Evolutionary conservation across 345 rosid species (phyloP).

Genomic region (Psidium friedrichsthalianum): DNA sequence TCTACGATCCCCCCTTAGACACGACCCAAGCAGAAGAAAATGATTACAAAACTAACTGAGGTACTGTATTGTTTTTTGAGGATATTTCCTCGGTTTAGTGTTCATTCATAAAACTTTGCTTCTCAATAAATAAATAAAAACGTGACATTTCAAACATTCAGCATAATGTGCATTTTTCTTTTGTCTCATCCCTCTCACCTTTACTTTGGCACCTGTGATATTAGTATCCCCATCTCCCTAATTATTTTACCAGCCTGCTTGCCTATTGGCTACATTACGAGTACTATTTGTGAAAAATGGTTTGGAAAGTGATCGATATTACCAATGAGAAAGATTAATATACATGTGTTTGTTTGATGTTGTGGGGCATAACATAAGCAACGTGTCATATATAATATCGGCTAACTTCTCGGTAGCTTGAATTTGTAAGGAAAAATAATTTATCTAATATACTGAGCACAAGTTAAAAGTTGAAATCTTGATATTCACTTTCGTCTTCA

Average conservation of each 20-base stretch:
- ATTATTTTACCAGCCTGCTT: too few species aligned
- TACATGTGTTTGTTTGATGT: not conserved
- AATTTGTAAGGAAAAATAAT: not conserved
- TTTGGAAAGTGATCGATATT: not conserved
- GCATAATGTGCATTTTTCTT: not conserved
- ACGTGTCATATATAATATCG: not conserved
- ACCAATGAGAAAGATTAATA: not conserved
- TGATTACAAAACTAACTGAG: not conserved
- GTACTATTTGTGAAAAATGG: not conserved
- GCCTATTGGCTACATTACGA: not conserved
- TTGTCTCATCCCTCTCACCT: too few species aligned
- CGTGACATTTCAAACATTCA: not conserved
- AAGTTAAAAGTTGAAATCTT: not conserved
- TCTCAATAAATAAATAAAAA: not conserved
- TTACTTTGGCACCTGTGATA: too few species aligned
- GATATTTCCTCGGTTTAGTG: too few species aligned
- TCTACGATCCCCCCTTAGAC: not conserved
- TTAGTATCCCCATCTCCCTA: too few species aligned
- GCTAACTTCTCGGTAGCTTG: not conserved
- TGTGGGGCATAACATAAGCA: not conserved
- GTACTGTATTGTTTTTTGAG: not conserved
- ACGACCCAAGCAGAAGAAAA: not conserved
- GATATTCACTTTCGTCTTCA: not conserved
- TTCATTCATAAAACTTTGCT: not conserved
- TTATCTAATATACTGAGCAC: not conserved